Evolutionary conservation across 345 rosid species (phyloP), one percentile per base, ranked within the genome.

Genomic region (Diplotaxis tenuifolia): DNA sequence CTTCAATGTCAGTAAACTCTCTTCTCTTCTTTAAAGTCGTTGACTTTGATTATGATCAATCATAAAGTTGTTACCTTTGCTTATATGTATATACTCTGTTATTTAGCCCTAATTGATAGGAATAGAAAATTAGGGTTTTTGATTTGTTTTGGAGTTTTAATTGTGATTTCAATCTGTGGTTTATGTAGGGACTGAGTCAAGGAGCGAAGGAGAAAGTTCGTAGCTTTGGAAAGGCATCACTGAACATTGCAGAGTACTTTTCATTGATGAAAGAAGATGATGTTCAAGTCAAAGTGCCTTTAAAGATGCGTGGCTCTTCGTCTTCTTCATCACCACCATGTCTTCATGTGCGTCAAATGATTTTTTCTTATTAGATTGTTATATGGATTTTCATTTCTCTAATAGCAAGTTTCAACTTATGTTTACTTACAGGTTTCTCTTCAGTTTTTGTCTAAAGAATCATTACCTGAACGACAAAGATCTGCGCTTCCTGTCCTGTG

Each of bases 231-330:
- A 83, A 86, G 14, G 83, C 90, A 11, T 74, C 79, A 49, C 25
- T 92, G 56, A 88, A 89, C 73, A 84, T 88, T 63, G 88, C 93
- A 38, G 92, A 88, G 29, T 85, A 29, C 68, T 88, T 84, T 73
- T 83, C 89, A 57, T 28, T 78, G 63, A 80, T 74, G 64, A 85
- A 78, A 65, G 86, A 86, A 76, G 85, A 86, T 70, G 89, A 87
- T 78, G 75, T 84, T 72, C 88, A 86, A 55, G 60, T 88, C 77
- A 84, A 78, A 57, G 78, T 89, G 11, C 96, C 93, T 57, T 82
- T 92, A 5, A 64, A 79, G 42, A 67, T 63, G 34, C 23, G 83
- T 27, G 68, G 74, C 61, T 82, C 82, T 12, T 62, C 73, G 2
- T 42, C 81, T 5, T 78, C 81, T 19, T 52, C 75, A 38, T 40